Conservation (phyloP, 2,329 filamentous ascomycete genomes). For the Celoporthe dispersa region DNA sequence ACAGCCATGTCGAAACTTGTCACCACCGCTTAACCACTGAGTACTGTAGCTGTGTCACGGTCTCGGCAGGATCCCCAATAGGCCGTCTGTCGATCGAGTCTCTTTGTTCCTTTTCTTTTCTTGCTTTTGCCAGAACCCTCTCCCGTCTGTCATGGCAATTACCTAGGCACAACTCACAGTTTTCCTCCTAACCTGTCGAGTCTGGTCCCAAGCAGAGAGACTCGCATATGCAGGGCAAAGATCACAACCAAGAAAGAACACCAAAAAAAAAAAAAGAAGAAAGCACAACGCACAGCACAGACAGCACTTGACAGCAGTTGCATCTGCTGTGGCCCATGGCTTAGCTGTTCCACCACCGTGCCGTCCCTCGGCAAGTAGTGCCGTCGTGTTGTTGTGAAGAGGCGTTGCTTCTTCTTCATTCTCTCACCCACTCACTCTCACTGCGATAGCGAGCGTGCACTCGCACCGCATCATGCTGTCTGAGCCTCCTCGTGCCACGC, state of each 20-base stretch:
- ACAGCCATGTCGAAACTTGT: not conserved
- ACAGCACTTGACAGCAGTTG: not conserved
- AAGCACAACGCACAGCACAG: not conserved
- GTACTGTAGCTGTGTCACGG: not conserved
- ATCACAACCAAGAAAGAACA: not conserved
- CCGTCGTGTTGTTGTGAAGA: not conserved
- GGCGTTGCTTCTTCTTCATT: not conserved
- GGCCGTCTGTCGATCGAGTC: not conserved
- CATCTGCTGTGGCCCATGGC: constrained; percentile 1
- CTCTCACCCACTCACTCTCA: not conserved
- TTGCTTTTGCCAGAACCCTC: too few species aligned
- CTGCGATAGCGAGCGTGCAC: not conserved
- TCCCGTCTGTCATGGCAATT: not conserved
- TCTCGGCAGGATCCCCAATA: not conserved
- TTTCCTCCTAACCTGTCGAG: not conserved
- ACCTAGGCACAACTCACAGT: not conserved
- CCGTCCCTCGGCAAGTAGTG: constrained; percentile 1
- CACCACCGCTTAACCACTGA: not conserved
- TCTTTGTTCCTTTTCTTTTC: too few species aligned
- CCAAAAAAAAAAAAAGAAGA: not conserved
- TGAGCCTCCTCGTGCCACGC: constrained; percentile 1
- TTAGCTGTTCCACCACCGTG: not conserved
- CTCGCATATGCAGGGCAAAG: not conserved
- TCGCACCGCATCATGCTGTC: constrained; percentile 3
- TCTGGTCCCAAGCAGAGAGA: not conserved